A percentile compares a stretch with the other conserved stretches of the same genome.
These are phyloP conservation scores for Solanum sejunctum DNA, from an alignment of 257 asterid genomes.

Conservation along the genomic window DNA sequence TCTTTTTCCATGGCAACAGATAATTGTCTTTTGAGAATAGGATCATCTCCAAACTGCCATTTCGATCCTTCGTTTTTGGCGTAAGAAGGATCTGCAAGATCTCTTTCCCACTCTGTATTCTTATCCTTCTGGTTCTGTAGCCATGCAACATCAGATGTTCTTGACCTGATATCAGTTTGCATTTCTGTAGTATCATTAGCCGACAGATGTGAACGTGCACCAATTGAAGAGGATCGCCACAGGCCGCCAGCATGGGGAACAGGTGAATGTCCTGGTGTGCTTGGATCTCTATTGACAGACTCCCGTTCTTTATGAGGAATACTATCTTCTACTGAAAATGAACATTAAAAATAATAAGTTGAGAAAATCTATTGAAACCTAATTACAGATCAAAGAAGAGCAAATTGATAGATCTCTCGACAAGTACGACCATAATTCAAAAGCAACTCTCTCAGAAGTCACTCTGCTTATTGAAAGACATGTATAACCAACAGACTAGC, in stretches of 20 bases:
- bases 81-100: slow-evolving; percentile 29
- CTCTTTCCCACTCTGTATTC: slow-evolving; percentile 30
- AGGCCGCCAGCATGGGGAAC: slow-evolving; percentile 22
- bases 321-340: slow-evolving; percentile 37
- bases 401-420: background rate
- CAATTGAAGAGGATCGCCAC: slow-evolving; percentile 65
- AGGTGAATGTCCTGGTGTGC: slow-evolving; percentile 26
- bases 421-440: background rate
- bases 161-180: slow-evolving; percentile 21
- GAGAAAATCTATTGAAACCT: background rate
- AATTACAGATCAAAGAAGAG: background rate
- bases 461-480: background rate
- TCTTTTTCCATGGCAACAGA: slow-evolving; percentile 47
- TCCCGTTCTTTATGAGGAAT: slow-evolving; percentile 14
- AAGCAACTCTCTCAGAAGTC: background rate
- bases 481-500: background rate
- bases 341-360: background rate
- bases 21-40: slow-evolving; percentile 45
- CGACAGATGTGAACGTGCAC: slow-evolving; percentile 33
- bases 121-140: slow-evolving; percentile 30
- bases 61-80: slow-evolving; percentile 29
- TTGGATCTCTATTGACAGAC: slow-evolving; percentile 19
- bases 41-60: slow-evolving; percentile 47
- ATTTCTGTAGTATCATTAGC: slow-evolving; percentile 43
- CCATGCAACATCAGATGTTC: slow-evolving; percentile 17